Evolutionary conservation across 177 flowering plant genomes (phyloP), one percentile per base, ranked within the genome.

Genomic region (Vitis hybrid): DNA sequence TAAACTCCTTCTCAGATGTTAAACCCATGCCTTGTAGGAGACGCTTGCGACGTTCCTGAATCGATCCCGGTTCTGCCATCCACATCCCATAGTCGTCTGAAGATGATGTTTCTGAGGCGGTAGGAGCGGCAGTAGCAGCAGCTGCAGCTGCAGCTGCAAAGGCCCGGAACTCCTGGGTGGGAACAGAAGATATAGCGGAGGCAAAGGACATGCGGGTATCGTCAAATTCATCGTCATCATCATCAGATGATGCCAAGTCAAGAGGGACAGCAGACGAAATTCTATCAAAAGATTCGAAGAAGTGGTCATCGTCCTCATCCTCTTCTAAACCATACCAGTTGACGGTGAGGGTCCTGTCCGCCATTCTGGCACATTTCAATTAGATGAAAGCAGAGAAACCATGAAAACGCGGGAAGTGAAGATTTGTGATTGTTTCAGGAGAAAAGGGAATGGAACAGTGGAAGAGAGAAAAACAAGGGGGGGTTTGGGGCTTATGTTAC

Each of bases 21-120:
- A 92, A 72, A 0, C 98, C 97, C 94, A 94, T 90, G 2, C 91
- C 97, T 50, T 84, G 86, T n/a, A 93, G 76, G 13, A 94, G 85
- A 0, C 90, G 88, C 57, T 75, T 78, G 4, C 98, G 87, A 0
- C 97, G 87, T 45, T 91, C 97, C 45, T 65, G 71, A 48, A 92
- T 85, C 45, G 92, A 87, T 0, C 91, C 88, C 0, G 98, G 97
- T 1, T 85, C 88, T 0, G 88, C 78, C 88, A 87, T 88, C 98
- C 98, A 94, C 23, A 93, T 59, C 40, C 86, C 77, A 61, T 88
- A 94, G 52, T 88, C 48, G 9, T 5, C 48, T 40, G 48, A 40
- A 40, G 48, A 40, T 40, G 48, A 8, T 40, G 48, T 40, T 40
- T 8, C 82, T 1, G 74, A 79, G 0, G 76, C 21, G 63, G 13